These are phyloP conservation scores for Oehlia diaphana DNA, from an alignment of 192 early-diverging fungal genomes.

Conservation along the genomic window DNA sequence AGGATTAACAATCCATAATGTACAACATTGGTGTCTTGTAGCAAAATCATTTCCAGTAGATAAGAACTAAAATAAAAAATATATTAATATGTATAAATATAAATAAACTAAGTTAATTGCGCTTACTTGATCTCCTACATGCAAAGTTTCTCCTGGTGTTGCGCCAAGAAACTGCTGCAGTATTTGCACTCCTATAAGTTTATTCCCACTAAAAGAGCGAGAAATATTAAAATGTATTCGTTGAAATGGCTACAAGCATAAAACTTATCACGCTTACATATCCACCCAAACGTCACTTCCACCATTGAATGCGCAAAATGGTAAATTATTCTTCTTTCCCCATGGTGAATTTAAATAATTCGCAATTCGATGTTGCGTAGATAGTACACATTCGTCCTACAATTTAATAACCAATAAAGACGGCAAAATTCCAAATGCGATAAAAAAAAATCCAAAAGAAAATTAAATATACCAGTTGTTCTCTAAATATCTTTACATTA, in stretches of 20 bases:
- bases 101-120: background rate
- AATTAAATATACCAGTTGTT: conserved; percentile 56
- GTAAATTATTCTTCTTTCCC: conserved; percentile 60
- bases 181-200: conserved; percentile 87
- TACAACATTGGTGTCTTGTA: conserved; percentile 81
- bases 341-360: conserved; percentile 56
- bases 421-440: background rate
- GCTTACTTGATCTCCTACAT: conserved; percentile 82
- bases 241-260: background rate
- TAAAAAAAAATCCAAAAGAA: background rate
- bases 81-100: background rate
- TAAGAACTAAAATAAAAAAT: conserved; percentile 60
- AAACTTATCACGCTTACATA: conserved; percentile 48
- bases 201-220: conserved; percentile 66
- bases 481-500: conserved; percentile 62
- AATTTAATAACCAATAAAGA: conserved; percentile 12
- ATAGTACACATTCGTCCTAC: conserved; percentile 80
- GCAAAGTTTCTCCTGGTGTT: conserved; percentile 64
- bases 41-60: conserved; percentile 91
- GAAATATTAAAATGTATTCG: background rate
- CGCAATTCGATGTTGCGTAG: conserved; percentile 65
- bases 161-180: conserved; percentile 67
- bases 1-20: conserved; percentile 87
- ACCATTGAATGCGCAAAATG: conserved; percentile 94
- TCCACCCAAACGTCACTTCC: conserved; percentile 92